Evolutionary conservation across 1,284 basidiomycete genomes (phyloP).

Genomic region (Omphalotus olearius): DNA sequence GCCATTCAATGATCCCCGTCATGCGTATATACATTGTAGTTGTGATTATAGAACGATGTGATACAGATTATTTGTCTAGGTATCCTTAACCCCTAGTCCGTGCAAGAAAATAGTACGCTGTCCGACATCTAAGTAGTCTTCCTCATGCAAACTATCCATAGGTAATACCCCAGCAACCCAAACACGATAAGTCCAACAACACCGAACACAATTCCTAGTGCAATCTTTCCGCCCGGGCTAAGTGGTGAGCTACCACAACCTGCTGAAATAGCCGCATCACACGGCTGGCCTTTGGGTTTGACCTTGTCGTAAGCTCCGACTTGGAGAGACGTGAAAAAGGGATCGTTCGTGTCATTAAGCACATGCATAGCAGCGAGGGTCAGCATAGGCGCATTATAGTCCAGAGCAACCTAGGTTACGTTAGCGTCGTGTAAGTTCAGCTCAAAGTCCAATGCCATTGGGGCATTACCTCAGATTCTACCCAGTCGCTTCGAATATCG

Average conservation of each 20-base stretch:
- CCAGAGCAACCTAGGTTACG: constrained; percentile 55
- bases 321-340: constrained; percentile 70
- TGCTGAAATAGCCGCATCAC: constrained; percentile 63
- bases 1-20: too few species aligned
- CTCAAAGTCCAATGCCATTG: not conserved
- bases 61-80: too few species aligned
- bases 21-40: too few species aligned
- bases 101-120: not conserved
- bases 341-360: constrained; percentile 66
- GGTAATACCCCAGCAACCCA: constrained; percentile 44
- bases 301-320: constrained; percentile 62
- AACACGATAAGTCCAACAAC: constrained; percentile 56
- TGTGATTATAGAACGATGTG: too few species aligned
- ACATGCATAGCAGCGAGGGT: constrained; percentile 76
- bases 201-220: constrained; percentile 63
- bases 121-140: not conserved
- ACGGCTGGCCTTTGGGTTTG: constrained; percentile 66
- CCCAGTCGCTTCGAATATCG: constrained; percentile 82
- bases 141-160: constrained; percentile 6
- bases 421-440: constrained; percentile 14
- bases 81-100: not conserved
- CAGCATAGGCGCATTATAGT: constrained; percentile 85
- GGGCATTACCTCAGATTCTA: constrained; percentile 61
- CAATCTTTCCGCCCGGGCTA: constrained; percentile 62
- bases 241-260: constrained; percentile 48